phyloP scores from a whole-genome alignment of 176 grass and related monocot species.

The Juncus effusus region DNA sequence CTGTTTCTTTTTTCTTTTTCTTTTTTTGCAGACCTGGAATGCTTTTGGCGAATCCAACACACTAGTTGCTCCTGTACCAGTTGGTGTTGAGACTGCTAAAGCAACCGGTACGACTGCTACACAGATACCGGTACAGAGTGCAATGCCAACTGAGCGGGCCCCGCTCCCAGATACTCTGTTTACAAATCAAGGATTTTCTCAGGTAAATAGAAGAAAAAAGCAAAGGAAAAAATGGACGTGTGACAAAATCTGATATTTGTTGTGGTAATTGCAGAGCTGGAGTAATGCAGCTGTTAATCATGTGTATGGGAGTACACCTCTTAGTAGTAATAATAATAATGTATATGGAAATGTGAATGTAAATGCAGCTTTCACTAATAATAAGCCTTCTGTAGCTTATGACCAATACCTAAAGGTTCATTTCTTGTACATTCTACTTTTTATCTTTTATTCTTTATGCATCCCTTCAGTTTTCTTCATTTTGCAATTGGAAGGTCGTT shows the following conservation, averaged over 20 bases:
- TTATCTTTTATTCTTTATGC: not conserved
- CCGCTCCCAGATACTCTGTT: conserved; percentile 2
- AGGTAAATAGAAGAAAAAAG: not conserved
- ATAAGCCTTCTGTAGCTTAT: too few species aligned
- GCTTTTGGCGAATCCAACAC: conserved; percentile 44
- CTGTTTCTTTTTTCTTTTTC: not conserved
- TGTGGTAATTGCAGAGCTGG: too few species aligned
- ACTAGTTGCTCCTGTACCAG: not conserved
- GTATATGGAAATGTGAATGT: too few species aligned
- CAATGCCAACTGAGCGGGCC: not conserved
- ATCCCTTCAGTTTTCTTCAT: conserved; percentile 14
- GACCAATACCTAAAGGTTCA: conserved; percentile 36
- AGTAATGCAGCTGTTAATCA: too few species aligned
- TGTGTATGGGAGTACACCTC: too few species aligned
- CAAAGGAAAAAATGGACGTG: too few species aligned
- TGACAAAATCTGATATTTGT: too few species aligned
- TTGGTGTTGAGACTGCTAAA: conserved; percentile 1
- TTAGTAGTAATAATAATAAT: too few species aligned
- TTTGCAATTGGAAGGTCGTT: not conserved
- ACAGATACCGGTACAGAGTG: conserved; percentile 1
- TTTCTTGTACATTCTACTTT: not conserved
- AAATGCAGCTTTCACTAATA: too few species aligned
- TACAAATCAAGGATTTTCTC: conserved; percentile 21
- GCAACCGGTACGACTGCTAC: not conserved
- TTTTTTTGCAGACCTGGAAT: conserved; percentile 62